A percentile compares a stretch with the other conserved stretches of the same genome.
These are phyloP conservation scores for Picochlorum sp. DNA, from an alignment of 139 green algal genomes.

Conservation along the genomic window DNA sequence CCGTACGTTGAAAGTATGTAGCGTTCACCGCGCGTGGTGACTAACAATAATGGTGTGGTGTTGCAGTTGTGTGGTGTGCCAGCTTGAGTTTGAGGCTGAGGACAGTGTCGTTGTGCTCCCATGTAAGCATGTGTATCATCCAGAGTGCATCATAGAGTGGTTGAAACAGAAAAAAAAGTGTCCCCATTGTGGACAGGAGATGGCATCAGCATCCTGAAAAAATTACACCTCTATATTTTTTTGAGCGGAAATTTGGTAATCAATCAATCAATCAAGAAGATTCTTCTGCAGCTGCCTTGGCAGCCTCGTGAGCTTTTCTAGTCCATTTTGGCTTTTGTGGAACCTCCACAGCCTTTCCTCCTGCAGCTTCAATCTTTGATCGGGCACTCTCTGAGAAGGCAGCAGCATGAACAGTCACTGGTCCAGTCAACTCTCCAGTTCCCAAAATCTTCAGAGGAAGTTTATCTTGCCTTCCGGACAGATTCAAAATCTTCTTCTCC, in stretches of 20 bases:
- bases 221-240: neutral
- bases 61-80: conserved; percentile 27
- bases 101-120: conserved; percentile 31
- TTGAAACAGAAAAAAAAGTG: conserved; percentile 37
- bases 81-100: conserved; percentile 33
- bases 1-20: conserved; percentile 3
- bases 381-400: conserved; percentile 69
- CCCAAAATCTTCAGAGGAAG: conserved; percentile 95
- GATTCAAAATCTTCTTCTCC: conserved; percentile 67
- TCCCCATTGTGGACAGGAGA: conserved; percentile 8
- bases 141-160: conserved; percentile 35
- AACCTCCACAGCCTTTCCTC: conserved; percentile 57
- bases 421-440: conserved; percentile 63
- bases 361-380: conserved; percentile 81
- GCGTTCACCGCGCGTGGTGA: conserved; percentile 4
- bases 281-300: neutral
- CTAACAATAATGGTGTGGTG: too few relatives aligned
- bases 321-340: conserved; percentile 70
- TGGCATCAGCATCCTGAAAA: neutral
- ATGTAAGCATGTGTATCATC: conserved; percentile 40
- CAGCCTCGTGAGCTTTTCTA: conserved; percentile 36
- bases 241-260: too few relatives aligned
- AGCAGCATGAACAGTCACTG: conserved; percentile 72
- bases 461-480: conserved; percentile 61
- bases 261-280: conserved; percentile 2